phyloP scores from a whole-genome alignment of 2,329 filamentous ascomycete species.

The Aspergillus terreus region DNA sequence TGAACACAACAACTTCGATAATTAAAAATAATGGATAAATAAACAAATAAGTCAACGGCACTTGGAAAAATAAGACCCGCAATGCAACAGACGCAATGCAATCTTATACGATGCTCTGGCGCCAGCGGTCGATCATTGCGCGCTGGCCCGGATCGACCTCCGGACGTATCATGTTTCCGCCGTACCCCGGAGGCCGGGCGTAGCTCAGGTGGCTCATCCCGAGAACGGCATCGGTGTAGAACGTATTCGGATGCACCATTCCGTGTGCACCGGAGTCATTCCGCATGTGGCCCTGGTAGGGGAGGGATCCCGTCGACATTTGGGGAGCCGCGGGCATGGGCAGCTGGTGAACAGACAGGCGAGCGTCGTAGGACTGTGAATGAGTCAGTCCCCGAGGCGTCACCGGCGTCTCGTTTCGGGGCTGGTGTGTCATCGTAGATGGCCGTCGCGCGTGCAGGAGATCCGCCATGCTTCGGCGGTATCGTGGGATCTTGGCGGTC shows the following conservation, averaged over 20 bases:
- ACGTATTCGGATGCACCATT: slow-evolving; percentile 21
- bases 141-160: slow-evolving; percentile 50
- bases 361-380: slow-evolving; percentile 19
- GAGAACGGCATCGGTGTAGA: slow-evolving; percentile 25
- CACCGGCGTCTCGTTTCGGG: slow-evolving; percentile 18
- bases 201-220: slow-evolving; percentile 26
- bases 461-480: slow-evolving; percentile 45
- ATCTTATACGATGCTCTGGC: slow-evolving; percentile 40
- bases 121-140: slow-evolving; percentile 59
- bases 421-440: slow-evolving; percentile 26
- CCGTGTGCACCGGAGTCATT: slow-evolving; percentile 23
- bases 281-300: slow-evolving; percentile 16
- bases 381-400: slow-evolving; percentile 14
- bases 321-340: slow-evolving; percentile 20
- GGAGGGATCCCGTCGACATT: slow-evolving; percentile 10
- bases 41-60: not conserved
- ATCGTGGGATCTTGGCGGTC: slow-evolving; percentile 24
- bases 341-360: slow-evolving; percentile 30
- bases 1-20: not conserved
- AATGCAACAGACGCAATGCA: too few species aligned
- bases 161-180: slow-evolving; percentile 26
- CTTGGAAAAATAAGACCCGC: not conserved
- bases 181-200: slow-evolving; percentile 20
- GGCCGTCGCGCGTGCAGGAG: slow-evolving; percentile 53
- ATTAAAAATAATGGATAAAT: not conserved